Evolutionary conservation across 2,329 filamentous ascomycete species (phyloP), one percentile per base, ranked within the genome.

Genomic region (Botryotinia narcissicola): DNA sequence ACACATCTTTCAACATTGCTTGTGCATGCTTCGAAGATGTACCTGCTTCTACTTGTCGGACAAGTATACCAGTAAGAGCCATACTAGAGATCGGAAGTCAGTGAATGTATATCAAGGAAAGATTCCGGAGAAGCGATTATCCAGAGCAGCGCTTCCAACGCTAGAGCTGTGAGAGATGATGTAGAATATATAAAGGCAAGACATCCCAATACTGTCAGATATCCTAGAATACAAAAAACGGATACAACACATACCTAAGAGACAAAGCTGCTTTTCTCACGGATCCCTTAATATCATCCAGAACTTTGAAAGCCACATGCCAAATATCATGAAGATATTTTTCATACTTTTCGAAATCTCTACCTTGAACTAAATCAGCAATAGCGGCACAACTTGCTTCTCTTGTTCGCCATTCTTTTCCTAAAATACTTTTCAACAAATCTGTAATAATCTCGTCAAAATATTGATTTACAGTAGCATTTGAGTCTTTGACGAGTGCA

Each of bases 211-310:
- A 37, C 1, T 2, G 32, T 48, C 14, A 37, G 20, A 25, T 2
- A 9, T n/a, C 20, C 1, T 18, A 37, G 14, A 9, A 20, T 9
- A 57, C 12, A 22, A 25, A 40, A 54, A 25, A 29, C 44, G 48
- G n/a, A 12, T 14, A 32, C 48, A n/a, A 29, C 20, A 54, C 64
- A 57, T 37, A 68, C 66, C 66, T 68, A 7, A 99, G 87, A 74
- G 91, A 90, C 63, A 94, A 87, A 1, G 96, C 96, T 1, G 94
- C 92, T 51, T 88, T 86, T 70, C 96, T 89, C 7, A 99, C 96
- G 1, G 92, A 94, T 12, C 92, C 92, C 81, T 99, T 99, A 82
- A 98, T 97, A 81, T 99, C 96, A 81, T 99, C 96, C 9, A 98
- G 86, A 0, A 99, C 94, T 79, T 94, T 97, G 82, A 98, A 92